phyloP scores from a whole-genome alignment of 192 early-diverging fungal species.

The Backusella tarrabulga region DNA sequence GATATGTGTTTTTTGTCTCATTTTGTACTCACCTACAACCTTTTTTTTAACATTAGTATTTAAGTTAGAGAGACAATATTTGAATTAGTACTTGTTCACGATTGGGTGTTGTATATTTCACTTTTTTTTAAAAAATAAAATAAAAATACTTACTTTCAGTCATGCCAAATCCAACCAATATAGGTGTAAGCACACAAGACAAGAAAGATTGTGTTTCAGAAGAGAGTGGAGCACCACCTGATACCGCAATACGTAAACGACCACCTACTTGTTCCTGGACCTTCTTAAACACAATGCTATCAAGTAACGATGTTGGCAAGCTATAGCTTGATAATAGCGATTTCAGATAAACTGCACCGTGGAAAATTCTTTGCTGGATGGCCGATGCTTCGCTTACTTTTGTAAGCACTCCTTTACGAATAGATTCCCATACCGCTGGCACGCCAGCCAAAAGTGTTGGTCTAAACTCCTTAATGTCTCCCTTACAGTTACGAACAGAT shows the following conservation, averaged over 20 bases:
- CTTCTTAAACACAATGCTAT: slow-evolving; percentile 77
- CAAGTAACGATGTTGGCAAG: slow-evolving; percentile 67
- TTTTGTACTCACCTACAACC: background rate
- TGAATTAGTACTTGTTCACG: background rate
- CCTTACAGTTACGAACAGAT: slow-evolving; percentile 59
- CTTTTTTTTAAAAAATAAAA: background rate
- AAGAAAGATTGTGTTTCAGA: slow-evolving; percentile 83
- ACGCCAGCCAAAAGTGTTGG: slow-evolving; percentile 64
- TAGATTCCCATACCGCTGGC: slow-evolving; percentile 62
- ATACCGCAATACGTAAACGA: slow-evolving; percentile 72
- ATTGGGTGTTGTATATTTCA: background rate
- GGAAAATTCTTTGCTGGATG: slow-evolving; percentile 66
- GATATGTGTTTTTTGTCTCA: background rate
- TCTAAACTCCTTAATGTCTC: slow-evolving; percentile 59
- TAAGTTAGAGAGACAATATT: background rate
- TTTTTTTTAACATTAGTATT: background rate
- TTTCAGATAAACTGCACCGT: slow-evolving; percentile 73
- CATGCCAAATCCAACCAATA: slow-evolving; percentile 90
- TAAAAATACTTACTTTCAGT: slow-evolving; percentile 10
- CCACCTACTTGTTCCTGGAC: slow-evolving; percentile 86
- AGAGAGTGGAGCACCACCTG: slow-evolving; percentile 89
- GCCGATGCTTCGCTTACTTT: slow-evolving; percentile 45
- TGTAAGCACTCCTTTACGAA: slow-evolving; percentile 33
- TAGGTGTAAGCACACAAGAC: slow-evolving; percentile 67
- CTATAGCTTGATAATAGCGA: slow-evolving; percentile 50